Conservation (phyloP, 1,284 basidiomycete species). For the Peniophora sp. region DNA sequence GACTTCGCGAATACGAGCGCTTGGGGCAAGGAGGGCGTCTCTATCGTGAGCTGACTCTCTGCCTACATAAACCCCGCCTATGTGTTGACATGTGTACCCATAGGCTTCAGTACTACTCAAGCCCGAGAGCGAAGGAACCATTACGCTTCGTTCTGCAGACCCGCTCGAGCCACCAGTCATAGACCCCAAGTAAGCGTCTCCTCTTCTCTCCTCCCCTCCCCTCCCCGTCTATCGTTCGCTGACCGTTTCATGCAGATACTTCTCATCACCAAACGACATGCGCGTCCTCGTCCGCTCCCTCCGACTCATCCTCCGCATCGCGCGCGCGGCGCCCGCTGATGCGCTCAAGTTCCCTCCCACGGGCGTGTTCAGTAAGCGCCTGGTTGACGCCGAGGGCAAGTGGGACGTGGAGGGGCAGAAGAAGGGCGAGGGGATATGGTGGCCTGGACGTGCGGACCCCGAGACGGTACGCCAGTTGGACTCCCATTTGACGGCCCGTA, state of each 20-base stretch:
- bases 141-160: constrained; percentile 30
- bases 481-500: background rate
- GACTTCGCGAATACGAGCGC: background rate
- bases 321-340: constrained; percentile 39
- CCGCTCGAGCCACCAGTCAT: constrained; percentile 34
- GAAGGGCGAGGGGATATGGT: constrained; percentile 15
- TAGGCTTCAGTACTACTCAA: constrained; percentile 15
- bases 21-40: background rate
- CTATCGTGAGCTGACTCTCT: background rate
- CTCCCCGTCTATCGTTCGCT: no score
- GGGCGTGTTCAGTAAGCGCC: no score
- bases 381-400: constrained; percentile 16
- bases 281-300: constrained; percentile 46
- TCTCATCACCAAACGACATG: constrained; percentile 47
- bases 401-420: constrained; percentile 5
- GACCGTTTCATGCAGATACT: constrained; percentile 33
- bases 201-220: background rate
- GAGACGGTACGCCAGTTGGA: constrained; percentile 11
- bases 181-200: constrained; percentile 32
- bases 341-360: constrained; percentile 7
- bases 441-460: constrained; percentile 18
- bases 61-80: background rate
- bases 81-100: background rate
- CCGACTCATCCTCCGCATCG: constrained; percentile 40
- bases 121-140: constrained; percentile 33